These are phyloP conservation scores for Ramicandelaber brevisporus DNA, from an alignment of 192 early-diverging fungal genomes.

Conservation along the genomic window DNA sequence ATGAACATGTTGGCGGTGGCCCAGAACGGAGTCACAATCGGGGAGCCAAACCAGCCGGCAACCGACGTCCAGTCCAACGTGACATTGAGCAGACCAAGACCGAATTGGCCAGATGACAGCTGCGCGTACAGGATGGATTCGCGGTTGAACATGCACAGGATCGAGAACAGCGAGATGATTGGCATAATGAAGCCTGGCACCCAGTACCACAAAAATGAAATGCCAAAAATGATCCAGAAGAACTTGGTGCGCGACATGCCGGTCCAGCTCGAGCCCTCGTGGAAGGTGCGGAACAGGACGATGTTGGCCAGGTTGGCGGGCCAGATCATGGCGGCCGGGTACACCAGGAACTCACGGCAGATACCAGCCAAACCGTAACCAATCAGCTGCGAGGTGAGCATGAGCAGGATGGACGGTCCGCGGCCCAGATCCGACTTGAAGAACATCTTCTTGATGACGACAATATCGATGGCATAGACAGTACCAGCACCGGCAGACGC, in stretches of 20 bases:
- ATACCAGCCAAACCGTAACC: conserved; percentile 45
- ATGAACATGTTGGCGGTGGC: conserved; percentile 42
- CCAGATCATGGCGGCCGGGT: conserved; percentile 73
- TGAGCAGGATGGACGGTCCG: conserved; percentile 28
- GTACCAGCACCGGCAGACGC: conserved; percentile 42
- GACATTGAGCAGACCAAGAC: conserved; percentile 39
- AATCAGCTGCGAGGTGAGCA: conserved; percentile 40
- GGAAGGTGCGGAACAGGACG: conserved; percentile 53
- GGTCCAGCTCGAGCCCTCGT: conserved; percentile 15
- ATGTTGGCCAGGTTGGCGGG: conserved; percentile 51
- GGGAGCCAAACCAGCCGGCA: conserved; percentile 23
- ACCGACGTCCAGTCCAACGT: conserved; percentile 54
- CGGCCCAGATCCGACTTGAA: conserved; percentile 36
- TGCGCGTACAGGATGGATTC: conserved; percentile 12
- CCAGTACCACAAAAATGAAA: conserved; percentile 25
- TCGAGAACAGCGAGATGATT: conserved; percentile 29
- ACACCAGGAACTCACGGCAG: conserved; percentile 49
- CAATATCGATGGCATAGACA: conserved; percentile 46
- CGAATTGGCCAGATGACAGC: conserved; percentile 21
- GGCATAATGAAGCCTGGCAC: conserved; percentile 41
- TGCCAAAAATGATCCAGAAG: conserved; percentile 20
- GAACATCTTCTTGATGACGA: conserved; percentile 33
- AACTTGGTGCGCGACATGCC: conserved; percentile 16
- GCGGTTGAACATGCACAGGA: conserved; percentile 31
- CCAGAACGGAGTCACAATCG: conserved; percentile 54